Evolutionary conservation across 768 basidiomycete genomes (phyloP).

Genomic region (Chlorophyllum brunneum): DNA sequence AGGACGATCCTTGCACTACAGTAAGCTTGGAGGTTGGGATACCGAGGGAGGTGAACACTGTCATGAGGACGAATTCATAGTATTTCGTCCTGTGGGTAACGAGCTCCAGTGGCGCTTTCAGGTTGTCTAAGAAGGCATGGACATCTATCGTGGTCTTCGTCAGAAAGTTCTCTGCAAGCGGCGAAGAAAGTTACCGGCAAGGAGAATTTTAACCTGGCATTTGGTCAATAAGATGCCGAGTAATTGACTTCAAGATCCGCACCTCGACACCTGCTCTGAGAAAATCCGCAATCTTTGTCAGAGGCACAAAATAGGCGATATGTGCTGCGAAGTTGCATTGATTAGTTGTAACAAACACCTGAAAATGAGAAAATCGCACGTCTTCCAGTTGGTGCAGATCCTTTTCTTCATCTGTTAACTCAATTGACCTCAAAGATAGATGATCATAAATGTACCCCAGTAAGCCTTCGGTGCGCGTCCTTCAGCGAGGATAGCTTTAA

Average conservation of each 20-base stretch:
- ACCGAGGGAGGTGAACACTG: constrained; percentile 85
- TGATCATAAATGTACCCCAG: constrained; percentile 65
- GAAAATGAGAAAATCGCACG: constrained; percentile 50
- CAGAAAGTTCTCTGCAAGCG: background rate
- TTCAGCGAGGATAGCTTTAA: constrained; percentile 77
- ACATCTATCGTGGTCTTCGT: constrained; percentile 52
- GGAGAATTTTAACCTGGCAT: constrained; percentile 67
- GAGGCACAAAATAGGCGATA: constrained; percentile 93
- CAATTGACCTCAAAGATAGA: constrained; percentile 12
- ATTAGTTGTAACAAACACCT: background rate
- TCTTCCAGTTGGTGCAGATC: constrained; percentile 89
- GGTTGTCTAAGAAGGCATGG: constrained; percentile 96
- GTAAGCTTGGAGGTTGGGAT: constrained; percentile 82
- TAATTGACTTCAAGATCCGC: constrained; percentile 9
- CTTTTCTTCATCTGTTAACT: constrained; percentile 35
- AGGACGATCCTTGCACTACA: constrained; percentile 88
- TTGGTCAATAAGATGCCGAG: constrained; percentile 16
- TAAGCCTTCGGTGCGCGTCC: constrained; percentile 79
- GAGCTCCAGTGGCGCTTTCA: constrained; percentile 93
- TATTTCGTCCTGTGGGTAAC: constrained; percentile 86
- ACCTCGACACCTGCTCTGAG: constrained; percentile 88
- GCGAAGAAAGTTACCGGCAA: constrained; percentile 56
- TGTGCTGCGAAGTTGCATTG: constrained; percentile 57
- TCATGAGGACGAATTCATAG: constrained; percentile 77
- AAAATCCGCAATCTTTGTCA: constrained; percentile 96